Evolutionary conservation across 345 rosid species (phyloP), one percentile per base, ranked within the genome.

Genomic region (Arabis alpina): DNA sequence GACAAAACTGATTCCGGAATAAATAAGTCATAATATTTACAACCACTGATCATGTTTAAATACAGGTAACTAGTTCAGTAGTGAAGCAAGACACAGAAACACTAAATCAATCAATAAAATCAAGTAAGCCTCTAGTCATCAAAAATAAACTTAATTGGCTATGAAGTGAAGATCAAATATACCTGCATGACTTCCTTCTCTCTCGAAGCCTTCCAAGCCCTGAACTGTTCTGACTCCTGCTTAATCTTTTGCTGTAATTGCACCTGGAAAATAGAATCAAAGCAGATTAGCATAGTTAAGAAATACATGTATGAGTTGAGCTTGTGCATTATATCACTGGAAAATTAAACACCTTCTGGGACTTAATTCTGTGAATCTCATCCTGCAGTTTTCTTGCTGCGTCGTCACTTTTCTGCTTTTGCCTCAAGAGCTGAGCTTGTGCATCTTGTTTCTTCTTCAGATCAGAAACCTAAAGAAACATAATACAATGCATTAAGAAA

Each of bases 171-270:
- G 15, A 36, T 49, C 44, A 56, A 27, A 65, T 48, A 58, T 73
- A 91, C 99, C 96, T 94, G 99, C 83, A 89, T 90, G 61, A 94
- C 99, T 82, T 94, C 99, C 69, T 89, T 94, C 80, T 94, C 99
- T 66, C 93, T 82, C 23, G 90, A 77, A 66, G 89, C 92, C 81
- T 94, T 94, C 98, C 97, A 94, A 71, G 81, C 71, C 68, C 98
- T 83, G 56, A 88, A 90, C 68, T 86, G 92, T 80, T 92, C 98
- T 48, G 91, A 88, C 75, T 92, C 98, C 66, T 92, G 98, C 81
- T 92, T 90, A 72, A 92, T 92, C 81, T 92, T 92, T 41, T 92
- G 92, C 61, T 90, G 96, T 56, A 92, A 62, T 77, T 90, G 96
- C 75, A 90, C 98, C 98, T 88, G 72, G 52, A 72, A 63, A 19